Evolutionary conservation across 2,329 filamentous ascomycete genomes (phyloP).

Genomic region (Aspergillus aculeatus): DNA sequence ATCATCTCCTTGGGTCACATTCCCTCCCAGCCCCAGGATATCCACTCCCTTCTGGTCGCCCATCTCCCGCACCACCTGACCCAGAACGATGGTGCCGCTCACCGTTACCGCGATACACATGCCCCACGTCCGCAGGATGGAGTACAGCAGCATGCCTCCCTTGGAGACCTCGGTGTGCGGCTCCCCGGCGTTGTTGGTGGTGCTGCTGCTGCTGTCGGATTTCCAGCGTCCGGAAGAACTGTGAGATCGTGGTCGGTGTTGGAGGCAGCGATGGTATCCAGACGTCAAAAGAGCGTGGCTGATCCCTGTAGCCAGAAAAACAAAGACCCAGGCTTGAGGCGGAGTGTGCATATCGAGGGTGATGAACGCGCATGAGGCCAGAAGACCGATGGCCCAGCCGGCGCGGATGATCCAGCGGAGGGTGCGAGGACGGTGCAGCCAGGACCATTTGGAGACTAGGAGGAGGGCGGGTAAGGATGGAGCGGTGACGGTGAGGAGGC

Average conservation of each 20-base stretch:
- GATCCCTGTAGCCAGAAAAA: constrained; percentile 41
- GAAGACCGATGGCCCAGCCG: constrained; percentile 42
- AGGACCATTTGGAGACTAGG: constrained; percentile 18
- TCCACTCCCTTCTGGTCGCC: constrained; percentile 21
- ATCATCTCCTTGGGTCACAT: not conserved
- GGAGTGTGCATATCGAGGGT: constrained; percentile 36
- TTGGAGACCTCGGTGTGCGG: constrained; percentile 1
- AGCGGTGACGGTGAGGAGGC: constrained; percentile 39
- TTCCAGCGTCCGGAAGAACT: not conserved
- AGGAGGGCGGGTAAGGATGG: constrained; percentile 25
- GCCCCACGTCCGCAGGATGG: constrained; percentile 42
- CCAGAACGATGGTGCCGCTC: constrained; percentile 43
- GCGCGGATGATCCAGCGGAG: constrained; percentile 45
- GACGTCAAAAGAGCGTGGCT: constrained; percentile 46
- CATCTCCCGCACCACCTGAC: constrained; percentile 30
- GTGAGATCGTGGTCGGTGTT: constrained; percentile 26
- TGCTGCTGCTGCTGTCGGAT: not conserved
- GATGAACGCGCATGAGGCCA: constrained; percentile 40
- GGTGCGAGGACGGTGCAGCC: constrained; percentile 7
- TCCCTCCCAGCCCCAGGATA: not conserved
- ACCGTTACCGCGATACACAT: constrained; percentile 47
- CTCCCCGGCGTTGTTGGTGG: not conserved
- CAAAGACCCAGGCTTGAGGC: constrained; percentile 35
- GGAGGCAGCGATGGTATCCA: constrained; percentile 39
- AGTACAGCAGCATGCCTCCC: constrained; percentile 39